Base-by-base conservation (phyloP, 148 eudicot species). In the Rhododendron simsii region DNA sequence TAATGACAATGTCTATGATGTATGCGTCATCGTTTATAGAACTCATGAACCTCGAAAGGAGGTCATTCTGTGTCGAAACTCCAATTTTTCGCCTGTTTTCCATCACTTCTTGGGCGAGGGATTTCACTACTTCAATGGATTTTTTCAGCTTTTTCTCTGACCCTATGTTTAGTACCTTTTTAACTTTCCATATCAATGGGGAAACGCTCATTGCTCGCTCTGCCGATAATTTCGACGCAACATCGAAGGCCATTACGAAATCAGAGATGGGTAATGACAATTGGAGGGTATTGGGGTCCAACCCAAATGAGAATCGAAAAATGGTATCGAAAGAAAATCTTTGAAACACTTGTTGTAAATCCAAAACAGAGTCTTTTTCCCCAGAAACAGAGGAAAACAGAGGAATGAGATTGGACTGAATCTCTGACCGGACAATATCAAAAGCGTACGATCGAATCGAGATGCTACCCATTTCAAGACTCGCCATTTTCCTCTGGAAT, bases 401-500 rank as follows among this genome's bases (percentile, higher is more conserved):
- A 7, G 87, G 89, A 18, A 88, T 45, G 35, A 88, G 86, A 39
- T 85, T 65, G 18, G 11, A 23, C 63, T 81, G 11, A 23, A 81
- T 85, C 81, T 88, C 87, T 3, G 23, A 33, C 1, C 30, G 13
- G 5, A 84, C 87, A 26, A 84, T 57, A 7, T 85, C 77, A 55
- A 88, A 85, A 55, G 89, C 87, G 20, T 88, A 82, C 1, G 85
- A 85, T 75, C 87, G 74, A 41, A 85, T 63, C 2, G 85, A 85
- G 18, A 51, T 14, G 9, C 82, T 88, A 2, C 85, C 83, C 21
- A 88, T 84, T 39, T 88, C 89, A 13, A 85, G 47, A 75, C 85
- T 85, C 9, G 87, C 87, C 63, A 88, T 81, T 88, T 88, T 88
- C 30, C 84, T 85, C 80, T 88, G 89, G n/a, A 88, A 88, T 30